A percentile compares a stretch with the other conserved stretches of the same genome.
phyloP scores from a whole-genome alignment of 176 grass and related monocot genomes.

The Tuctoria greenei region DNA sequence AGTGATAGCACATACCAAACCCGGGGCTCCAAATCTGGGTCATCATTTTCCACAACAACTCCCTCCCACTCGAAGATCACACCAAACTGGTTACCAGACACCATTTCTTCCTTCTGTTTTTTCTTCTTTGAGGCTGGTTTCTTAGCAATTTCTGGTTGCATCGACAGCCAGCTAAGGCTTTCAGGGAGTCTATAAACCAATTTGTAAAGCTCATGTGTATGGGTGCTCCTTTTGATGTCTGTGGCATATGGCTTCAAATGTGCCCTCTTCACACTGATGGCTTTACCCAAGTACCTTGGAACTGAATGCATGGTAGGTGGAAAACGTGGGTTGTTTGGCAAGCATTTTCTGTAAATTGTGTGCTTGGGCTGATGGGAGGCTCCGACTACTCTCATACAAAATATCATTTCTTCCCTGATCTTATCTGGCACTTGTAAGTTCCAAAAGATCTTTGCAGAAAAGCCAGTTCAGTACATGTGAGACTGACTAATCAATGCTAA shows the following conservation, averaged over 20 bases:
- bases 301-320: conserved; percentile 23
- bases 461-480: not conserved
- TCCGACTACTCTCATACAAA: conserved; percentile 25
- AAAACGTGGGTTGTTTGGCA: conserved; percentile 10
- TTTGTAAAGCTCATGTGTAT: conserved; percentile 45
- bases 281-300: conserved; percentile 9
- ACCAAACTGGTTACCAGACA: conserved; percentile 41
- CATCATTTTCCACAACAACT: conserved; percentile 68
- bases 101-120: conserved; percentile 35
- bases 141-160: conserved; percentile 26
- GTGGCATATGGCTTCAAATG: conserved; percentile 39
- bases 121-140: conserved; percentile 44
- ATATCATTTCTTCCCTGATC: conserved; percentile 36
- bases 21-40: conserved; percentile 55
- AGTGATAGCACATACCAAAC: conserved; percentile 69
- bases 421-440: conserved; percentile 27
- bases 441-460: not conserved
- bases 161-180: conserved; percentile 64
- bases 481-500: not conserved
- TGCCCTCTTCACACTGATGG: conserved; percentile 22
- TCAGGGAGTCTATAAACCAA: conserved; percentile 53
- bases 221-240: conserved; percentile 35
- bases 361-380: conserved; percentile 8
- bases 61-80: conserved; percentile 84
- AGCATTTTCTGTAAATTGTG: conserved; percentile 37